A percentile compares a stretch with the other conserved stretches of the same genome.
Conservation (phyloP, 2,329 filamentous ascomycete species). For the Diaporthe destruens region DNA sequence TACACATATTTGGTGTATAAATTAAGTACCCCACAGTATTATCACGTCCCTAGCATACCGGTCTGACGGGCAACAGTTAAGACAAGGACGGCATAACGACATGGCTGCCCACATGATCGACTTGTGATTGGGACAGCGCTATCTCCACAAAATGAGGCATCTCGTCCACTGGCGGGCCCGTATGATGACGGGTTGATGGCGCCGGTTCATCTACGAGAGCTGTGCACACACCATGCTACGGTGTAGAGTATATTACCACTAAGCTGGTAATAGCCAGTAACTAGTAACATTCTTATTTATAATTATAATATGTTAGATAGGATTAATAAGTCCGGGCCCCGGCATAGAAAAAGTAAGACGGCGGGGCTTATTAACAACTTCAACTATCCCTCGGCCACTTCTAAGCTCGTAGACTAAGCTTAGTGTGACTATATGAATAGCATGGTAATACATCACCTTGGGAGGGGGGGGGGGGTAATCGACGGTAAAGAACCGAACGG, state of each 20-base stretch:
- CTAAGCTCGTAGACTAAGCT: slow-evolving; percentile 1
- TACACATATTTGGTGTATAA: no score
- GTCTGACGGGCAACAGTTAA: not conserved
- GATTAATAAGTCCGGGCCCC: not conserved
- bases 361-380: slow-evolving; percentile 3
- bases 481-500: not conserved
- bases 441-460: not conserved
- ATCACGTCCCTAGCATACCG: not conserved
- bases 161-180: not conserved
- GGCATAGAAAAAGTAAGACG: slow-evolving; percentile 1
- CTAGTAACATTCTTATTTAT: no score
- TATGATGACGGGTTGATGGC: not conserved
- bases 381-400: slow-evolving; percentile 5
- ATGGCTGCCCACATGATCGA: not conserved
- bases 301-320: no score
- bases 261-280: no score
- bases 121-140: no score
- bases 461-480: not conserved
- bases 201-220: not conserved
- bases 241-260: no score
- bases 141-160: not conserved
- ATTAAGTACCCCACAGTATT: no score
- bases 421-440: slow-evolving; percentile 11
- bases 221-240: not conserved
- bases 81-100: not conserved